These are phyloP conservation scores for Sarocladiaceae sp. DNA, from an alignment of 2,329 filamentous ascomycete species.

Conservation along the genomic window DNA sequence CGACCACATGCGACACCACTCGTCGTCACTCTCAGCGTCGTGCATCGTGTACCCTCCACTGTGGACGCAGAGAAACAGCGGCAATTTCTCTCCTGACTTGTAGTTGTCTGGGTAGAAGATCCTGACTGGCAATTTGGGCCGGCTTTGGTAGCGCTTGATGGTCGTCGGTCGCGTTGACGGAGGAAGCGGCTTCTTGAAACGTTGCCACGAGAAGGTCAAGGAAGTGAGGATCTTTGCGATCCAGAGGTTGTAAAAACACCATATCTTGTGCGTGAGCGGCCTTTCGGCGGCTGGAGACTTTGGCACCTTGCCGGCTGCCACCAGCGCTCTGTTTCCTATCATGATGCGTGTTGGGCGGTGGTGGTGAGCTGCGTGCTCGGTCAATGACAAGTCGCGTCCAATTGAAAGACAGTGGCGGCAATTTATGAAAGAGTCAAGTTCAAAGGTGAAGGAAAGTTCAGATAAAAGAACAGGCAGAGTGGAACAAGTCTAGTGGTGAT, in stretches of 20 bases:
- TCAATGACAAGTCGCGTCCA: too few species aligned
- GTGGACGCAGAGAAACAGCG: constrained; percentile 43
- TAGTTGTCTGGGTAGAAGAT: constrained; percentile 35
- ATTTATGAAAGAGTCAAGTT: too few species aligned
- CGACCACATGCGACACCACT: constrained; percentile 38
- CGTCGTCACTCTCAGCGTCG: constrained; percentile 36
- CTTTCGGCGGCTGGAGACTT: too few species aligned
- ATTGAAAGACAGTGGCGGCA: too few species aligned
- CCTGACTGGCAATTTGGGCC: constrained; percentile 10
- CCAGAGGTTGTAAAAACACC: not conserved
- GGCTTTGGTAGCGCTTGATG: constrained; percentile 5
- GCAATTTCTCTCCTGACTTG: constrained; percentile 25
- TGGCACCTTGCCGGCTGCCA: not conserved
- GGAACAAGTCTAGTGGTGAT: too few species aligned
- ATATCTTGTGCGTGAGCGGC: not conserved
- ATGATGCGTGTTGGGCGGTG: too few species aligned
- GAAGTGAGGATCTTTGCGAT: not conserved
- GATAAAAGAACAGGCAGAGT: too few species aligned
- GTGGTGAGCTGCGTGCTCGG: too few species aligned
- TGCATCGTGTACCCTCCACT: constrained; percentile 44
- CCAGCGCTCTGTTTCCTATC: not conserved
- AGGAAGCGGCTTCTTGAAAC: not conserved
- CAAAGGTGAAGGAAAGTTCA: too few species aligned
- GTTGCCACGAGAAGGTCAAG: not conserved
- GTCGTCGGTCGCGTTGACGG: not conserved